Percentiles rank a stretch among this genome's conserved stretches.
Evolutionary conservation across 2,329 filamentous ascomycete genomes (phyloP).

Genomic region (Pseudogymnoascus sp.): DNA sequence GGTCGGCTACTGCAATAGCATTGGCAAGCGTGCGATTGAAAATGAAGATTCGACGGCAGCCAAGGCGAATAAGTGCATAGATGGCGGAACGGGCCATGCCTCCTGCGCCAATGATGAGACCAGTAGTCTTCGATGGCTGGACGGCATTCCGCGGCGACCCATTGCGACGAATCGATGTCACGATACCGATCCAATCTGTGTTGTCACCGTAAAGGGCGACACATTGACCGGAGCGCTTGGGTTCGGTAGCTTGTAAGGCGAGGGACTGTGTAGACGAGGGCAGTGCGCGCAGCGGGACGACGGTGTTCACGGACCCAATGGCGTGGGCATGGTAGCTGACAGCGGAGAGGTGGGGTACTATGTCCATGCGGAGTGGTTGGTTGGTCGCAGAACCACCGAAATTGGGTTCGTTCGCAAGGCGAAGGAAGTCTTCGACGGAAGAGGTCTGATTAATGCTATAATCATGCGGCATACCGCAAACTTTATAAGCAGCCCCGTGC

Average conservation of each 20-base stretch:
- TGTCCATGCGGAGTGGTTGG: constrained; percentile 68
- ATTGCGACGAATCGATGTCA: constrained; percentile 63
- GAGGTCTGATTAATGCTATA: constrained; percentile 60
- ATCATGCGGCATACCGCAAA: constrained; percentile 61
- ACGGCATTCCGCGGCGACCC: constrained; percentile 63
- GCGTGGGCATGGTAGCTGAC: constrained; percentile 66
- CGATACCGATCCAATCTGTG: constrained; percentile 72
- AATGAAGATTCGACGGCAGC: constrained; percentile 65
- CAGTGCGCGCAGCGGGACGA: constrained; percentile 62
- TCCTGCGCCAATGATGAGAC: constrained; percentile 56
- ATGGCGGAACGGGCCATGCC: constrained; percentile 71
- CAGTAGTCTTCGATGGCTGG: constrained; percentile 39
- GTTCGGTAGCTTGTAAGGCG: constrained; percentile 38
- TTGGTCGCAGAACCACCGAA: constrained; percentile 69
- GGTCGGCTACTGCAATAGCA: constrained; percentile 57
- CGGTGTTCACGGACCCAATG: constrained; percentile 70
- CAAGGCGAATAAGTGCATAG: constrained; percentile 68
- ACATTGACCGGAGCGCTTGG: constrained; percentile 59
- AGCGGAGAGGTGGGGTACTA: constrained; percentile 57
- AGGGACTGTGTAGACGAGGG: constrained; percentile 41
- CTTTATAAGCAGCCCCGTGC: constrained; percentile 64
- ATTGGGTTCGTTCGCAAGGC: constrained; percentile 55
- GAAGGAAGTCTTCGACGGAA: constrained; percentile 55
- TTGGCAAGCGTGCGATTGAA: constrained; percentile 61
- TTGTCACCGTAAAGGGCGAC: constrained; percentile 71